Percentiles rank a stretch among this genome's conserved stretches.
phyloP scores from a whole-genome alignment of 441 rosid genomes.

The Syzygium syzygioides region DNA sequence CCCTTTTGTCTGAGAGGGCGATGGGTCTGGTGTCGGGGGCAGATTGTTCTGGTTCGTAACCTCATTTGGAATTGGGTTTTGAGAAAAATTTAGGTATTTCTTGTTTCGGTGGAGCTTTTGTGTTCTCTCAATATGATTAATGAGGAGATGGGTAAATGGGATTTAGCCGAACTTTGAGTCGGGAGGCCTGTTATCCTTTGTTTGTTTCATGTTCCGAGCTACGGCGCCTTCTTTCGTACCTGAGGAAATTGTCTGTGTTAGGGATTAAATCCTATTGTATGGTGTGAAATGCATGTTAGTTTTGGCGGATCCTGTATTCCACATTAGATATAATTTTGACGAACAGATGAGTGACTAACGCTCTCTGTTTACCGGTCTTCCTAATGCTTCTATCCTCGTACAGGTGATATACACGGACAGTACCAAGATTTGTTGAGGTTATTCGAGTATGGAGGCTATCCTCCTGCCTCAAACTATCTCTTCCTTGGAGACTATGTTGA shows the following conservation, averaged over 20 bases:
- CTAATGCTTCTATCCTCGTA: neutral
- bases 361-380: neutral
- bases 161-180: neutral
- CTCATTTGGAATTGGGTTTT: neutral
- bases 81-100: neutral
- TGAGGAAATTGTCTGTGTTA: neutral
- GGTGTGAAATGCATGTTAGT: neutral
- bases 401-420: slow-evolving; percentile 15
- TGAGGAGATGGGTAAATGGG: neutral
- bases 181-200: neutral
- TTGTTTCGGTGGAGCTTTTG: neutral
- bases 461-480: slow-evolving; percentile 5
- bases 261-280: neutral
- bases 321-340: neutral
- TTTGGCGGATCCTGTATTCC: neutral
- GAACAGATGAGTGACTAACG: neutral
- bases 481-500: slow-evolving; percentile 17
- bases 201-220: neutral
- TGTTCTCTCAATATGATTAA: neutral
- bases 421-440: slow-evolving; percentile 10
- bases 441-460: slow-evolving; percentile 9
- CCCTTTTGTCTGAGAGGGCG: neutral
- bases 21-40: neutral
- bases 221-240: neutral
- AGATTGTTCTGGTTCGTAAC: neutral